A percentile compares a stretch with the other conserved stretches of the same genome.
These are phyloP conservation scores for Russula brevipes DNA, from an alignment of 768 basidiomycete genomes.

Conservation along the genomic window DNA sequence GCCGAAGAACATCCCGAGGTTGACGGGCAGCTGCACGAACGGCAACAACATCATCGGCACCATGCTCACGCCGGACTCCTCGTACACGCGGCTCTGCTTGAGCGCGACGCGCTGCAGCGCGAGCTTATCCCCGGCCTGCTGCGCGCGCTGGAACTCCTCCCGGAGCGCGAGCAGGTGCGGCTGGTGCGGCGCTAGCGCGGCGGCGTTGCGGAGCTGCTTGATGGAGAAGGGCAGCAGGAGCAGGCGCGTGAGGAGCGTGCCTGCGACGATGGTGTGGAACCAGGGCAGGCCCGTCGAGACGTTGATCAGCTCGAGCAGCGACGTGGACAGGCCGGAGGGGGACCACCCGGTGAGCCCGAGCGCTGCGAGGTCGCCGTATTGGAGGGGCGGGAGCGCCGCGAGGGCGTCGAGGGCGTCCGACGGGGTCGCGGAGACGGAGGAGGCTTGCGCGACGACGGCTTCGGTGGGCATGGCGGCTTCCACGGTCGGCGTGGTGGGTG, in stretches of 20 bases:
- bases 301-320: conserved; percentile 63
- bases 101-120: conserved; percentile 41
- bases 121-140: conserved; percentile 35
- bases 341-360: conserved; percentile 60
- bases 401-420: conserved; percentile 9
- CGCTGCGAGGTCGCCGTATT: conserved; percentile 67
- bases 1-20: conserved; percentile 79
- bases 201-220: conserved; percentile 50
- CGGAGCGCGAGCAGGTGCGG: conserved; percentile 52
- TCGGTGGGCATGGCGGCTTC: background rate
- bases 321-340: conserved; percentile 59
- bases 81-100: conserved; percentile 50
- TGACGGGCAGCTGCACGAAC: conserved; percentile 68
- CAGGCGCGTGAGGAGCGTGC: conserved; percentile 56
- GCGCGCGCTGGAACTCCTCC: conserved; percentile 40
- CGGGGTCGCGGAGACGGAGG: background rate
- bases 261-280: conserved; percentile 75
- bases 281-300: conserved; percentile 69
- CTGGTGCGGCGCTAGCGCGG: conserved; percentile 56
- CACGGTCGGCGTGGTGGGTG: background rate
- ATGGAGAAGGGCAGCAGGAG: conserved; percentile 58
- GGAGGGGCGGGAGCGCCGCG: conserved; percentile 41
- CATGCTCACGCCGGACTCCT: conserved; percentile 61
- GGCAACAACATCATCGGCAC: conserved; percentile 48
- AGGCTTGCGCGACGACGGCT: background rate